A percentile compares a stretch with the other conserved stretches of the same genome.
These are phyloP conservation scores for Nepenthes gracilis DNA, from an alignment of 148 eudicot genomes.

Conservation along the genomic window DNA sequence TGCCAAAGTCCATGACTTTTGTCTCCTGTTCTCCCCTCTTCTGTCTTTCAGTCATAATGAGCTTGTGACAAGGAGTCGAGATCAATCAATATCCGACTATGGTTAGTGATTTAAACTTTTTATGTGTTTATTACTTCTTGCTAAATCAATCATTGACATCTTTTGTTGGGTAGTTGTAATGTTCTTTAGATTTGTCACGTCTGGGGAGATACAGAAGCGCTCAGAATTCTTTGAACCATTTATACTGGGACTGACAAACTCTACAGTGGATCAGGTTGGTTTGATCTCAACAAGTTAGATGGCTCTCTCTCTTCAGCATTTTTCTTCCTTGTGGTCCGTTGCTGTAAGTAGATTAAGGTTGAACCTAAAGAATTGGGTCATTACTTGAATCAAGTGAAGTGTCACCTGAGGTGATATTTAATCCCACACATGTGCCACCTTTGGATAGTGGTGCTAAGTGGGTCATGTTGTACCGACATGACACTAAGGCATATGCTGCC, in stretches of 20 bases:
- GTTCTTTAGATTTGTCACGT: slow-evolving; percentile 96
- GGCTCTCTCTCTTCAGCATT: not conserved
- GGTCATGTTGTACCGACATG: too few species aligned
- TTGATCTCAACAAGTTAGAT: slow-evolving; percentile 2
- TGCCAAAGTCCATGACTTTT: not conserved
- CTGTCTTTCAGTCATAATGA: slow-evolving; percentile 57
- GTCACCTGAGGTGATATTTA: too few species aligned
- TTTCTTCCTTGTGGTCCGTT: not conserved
- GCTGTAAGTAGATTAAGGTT: not conserved
- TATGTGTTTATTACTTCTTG: slow-evolving; percentile 1
- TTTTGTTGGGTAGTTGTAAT: slow-evolving; percentile 64
- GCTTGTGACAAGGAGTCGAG: slow-evolving; percentile 74
- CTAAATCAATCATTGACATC: slow-evolving; percentile 12
- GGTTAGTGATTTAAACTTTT: slow-evolving; percentile 39
- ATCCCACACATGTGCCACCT: too few species aligned
- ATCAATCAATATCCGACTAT: slow-evolving; percentile 85
- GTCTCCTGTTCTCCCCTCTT: slow-evolving; percentile 7
- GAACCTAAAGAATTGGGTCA: not conserved
- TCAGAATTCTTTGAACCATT: slow-evolving; percentile 94
- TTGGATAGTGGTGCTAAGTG: too few species aligned
- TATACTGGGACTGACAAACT: slow-evolving; percentile 71
- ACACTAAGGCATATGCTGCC: too few species aligned
- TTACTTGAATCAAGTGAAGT: not conserved
- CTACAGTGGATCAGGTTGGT: slow-evolving; percentile 88
- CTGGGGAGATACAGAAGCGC: slow-evolving; percentile 82